Percentiles rank a stretch among this genome's conserved stretches.
phyloP scores from a whole-genome alignment of 768 basidiomycete genomes.

The Vishniacozyma victoriae region DNA sequence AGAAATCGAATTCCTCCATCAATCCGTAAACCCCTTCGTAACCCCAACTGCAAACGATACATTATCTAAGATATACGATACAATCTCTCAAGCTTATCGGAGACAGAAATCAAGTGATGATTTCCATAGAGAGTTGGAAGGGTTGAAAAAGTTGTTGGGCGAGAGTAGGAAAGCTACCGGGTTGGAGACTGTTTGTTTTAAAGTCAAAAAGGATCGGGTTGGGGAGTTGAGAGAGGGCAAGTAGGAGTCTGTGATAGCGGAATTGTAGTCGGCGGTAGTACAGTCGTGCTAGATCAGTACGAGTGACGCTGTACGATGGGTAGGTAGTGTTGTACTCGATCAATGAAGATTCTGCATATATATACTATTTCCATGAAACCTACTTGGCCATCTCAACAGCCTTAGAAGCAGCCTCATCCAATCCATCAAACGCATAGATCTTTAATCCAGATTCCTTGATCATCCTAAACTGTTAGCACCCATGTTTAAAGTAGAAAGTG shows the following conservation, averaged over 20 bases:
- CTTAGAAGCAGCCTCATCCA: slow-evolving; percentile 76
- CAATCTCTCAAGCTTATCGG: slow-evolving; percentile 86
- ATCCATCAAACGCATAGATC: slow-evolving; percentile 80
- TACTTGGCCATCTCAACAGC: slow-evolving; percentile 48
- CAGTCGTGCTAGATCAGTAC: too few species aligned
- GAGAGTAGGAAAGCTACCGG: slow-evolving; percentile 85
- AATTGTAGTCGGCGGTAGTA: too few species aligned
- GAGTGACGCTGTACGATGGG: too few species aligned
- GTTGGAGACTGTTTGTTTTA: slow-evolving; percentile 90
- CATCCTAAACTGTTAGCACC: slow-evolving; percentile 58
- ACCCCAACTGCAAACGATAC: slow-evolving; percentile 69
- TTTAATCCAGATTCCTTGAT: slow-evolving; percentile 85
- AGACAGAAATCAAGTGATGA: slow-evolving; percentile 59
- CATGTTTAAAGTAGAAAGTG: slow-evolving; percentile 3
- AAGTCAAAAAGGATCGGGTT: slow-evolving; percentile 13
- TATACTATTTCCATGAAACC: background rate
- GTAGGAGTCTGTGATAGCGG: too few species aligned
- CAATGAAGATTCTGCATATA: background rate
- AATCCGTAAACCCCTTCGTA: slow-evolving; percentile 84
- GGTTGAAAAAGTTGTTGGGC: slow-evolving; percentile 81
- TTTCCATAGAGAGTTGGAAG: slow-evolving; percentile 76
- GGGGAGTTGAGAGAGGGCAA: background rate
- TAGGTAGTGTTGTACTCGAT: background rate
- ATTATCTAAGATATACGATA: slow-evolving; percentile 85
- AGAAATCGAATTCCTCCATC: slow-evolving; percentile 98